These are phyloP conservation scores for Biscutella auriculata DNA, from an alignment of 441 rosid species.

Conservation along the genomic window DNA sequence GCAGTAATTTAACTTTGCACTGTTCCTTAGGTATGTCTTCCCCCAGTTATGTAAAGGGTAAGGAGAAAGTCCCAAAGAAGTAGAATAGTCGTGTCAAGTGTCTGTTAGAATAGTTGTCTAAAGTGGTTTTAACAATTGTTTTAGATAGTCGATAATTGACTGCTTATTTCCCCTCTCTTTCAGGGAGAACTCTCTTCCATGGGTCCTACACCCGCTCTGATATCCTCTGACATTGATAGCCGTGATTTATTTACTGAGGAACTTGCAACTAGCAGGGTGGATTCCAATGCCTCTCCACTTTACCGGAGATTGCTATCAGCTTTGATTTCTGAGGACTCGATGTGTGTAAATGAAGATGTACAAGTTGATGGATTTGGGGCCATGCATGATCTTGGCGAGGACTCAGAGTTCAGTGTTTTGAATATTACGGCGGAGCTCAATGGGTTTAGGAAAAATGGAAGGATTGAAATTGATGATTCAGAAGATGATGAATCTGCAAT, in stretches of 20 bases:
- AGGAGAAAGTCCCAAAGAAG: background rate
- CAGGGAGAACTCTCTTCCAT: slow-evolving; percentile 21
- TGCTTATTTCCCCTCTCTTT: background rate
- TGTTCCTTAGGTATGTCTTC: background rate
- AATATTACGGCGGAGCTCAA: slow-evolving; percentile 37
- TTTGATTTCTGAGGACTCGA: slow-evolving; percentile 68
- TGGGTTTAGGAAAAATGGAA: slow-evolving; percentile 37
- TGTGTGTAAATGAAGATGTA: slow-evolving; percentile 26
- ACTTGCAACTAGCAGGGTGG: slow-evolving; percentile 26
- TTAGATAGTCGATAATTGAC: background rate
- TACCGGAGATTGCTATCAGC: slow-evolving; percentile 75
- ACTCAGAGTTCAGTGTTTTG: slow-evolving; percentile 37
- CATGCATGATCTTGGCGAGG: slow-evolving; percentile 24
- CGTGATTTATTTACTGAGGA: slow-evolving; percentile 28
- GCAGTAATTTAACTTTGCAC: background rate
- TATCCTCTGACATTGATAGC: slow-evolving; percentile 16
- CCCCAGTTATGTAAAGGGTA: background rate
- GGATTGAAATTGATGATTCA: slow-evolving; percentile 36
- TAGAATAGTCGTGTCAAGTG: slow-evolving; percentile 4
- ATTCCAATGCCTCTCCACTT: slow-evolving; percentile 39
- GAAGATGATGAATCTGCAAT: slow-evolving; percentile 32
- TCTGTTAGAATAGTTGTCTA: background rate
- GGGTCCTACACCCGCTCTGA: background rate
- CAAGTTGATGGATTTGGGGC: slow-evolving; percentile 37
- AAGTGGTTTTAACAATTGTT: no score